phyloP scores from a whole-genome alignment of 176 grass and related monocot genomes.

The Calamus simplicifolius region DNA sequence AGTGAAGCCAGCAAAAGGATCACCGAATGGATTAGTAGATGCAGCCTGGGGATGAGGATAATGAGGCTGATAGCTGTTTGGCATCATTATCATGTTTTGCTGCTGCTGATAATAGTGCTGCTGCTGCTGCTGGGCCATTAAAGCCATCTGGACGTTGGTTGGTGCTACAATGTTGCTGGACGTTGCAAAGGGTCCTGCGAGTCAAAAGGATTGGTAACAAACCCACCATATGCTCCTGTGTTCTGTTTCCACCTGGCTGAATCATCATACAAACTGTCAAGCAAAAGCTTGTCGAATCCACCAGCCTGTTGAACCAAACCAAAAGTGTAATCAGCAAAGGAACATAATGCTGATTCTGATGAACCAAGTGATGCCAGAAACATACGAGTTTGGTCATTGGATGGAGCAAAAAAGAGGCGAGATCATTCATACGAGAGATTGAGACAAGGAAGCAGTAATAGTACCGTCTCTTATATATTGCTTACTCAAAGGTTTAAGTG shows the following conservation, averaged over 20 bases:
- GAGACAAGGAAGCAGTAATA: no score
- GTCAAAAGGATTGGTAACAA: slow-evolving; percentile 12
- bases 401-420: no score
- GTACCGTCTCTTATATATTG: no score
- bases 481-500: no score
- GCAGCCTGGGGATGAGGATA: slow-evolving; percentile 11
- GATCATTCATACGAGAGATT: no score
- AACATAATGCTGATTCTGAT: no score
- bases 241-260: slow-evolving; percentile 28
- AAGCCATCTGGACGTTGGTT: slow-evolving; percentile 52
- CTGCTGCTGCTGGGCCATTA: slow-evolving; percentile 49
- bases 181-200: slow-evolving; percentile 43
- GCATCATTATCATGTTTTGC: slow-evolving; percentile 35
- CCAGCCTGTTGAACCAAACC: slow-evolving; percentile 35
- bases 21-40: slow-evolving; percentile 46
- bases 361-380: no score
- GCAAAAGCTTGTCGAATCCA: slow-evolving; percentile 62
- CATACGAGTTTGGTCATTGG: no score
- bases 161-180: slow-evolving; percentile 39
- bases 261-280: slow-evolving; percentile 70
- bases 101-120: slow-evolving; percentile 21
- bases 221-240: slow-evolving; percentile 8
- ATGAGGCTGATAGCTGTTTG: slow-evolving; percentile 16
- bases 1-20: slow-evolving; percentile 24
- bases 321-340: no score